Evolutionary conservation across 2,329 filamentous ascomycete species (phyloP), one percentile per base, ranked within the genome.

Genomic region (Hansfordia pulvinata): DNA sequence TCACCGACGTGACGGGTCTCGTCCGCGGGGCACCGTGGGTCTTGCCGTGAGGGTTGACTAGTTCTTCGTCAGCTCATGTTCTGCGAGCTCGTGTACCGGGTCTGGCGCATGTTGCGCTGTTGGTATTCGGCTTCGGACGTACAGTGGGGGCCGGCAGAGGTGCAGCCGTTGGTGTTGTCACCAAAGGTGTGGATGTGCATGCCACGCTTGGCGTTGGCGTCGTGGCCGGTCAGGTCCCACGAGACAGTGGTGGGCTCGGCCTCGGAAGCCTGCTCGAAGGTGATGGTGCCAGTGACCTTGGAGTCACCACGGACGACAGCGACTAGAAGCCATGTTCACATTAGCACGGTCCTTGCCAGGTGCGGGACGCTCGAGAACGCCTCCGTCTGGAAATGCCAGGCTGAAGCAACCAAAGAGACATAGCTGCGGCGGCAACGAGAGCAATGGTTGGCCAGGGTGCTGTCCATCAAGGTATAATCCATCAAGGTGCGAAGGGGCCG

Each of bases 81-180:
- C 20, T 12, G 6, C 10, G 20, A 10, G 13, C 10, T 11, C 10
- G 7, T n/a, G n/a, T 14, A 5, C 10, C 16, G 21, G 5, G 6
- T 14, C 13, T 14, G 11, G 5, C 21, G 4, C 4, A 11, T 6
- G 11, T 8, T 5, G 21, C 21, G 4, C 6, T 23, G 6, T 23
- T 14, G 11, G n/a, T 4, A 9, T 6, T 17, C 14, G 10, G n/a
- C 7, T n/a, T 4, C 10, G 9, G 19, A 62, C 82, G 54, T 66
- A 93, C 85, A 98, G 69, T 98, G 90, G 60, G 90, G 88, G 29
- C 90, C 90, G 42, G 90, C 90, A 42, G 82, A 93, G 41, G 88
- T 96, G 81, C 90, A 98, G 58, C 90, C 90, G 64, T 98, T 98
- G 70, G 90, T 96, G 74, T 96, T 96, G 73, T 96, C 90, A 56